A percentile compares a stretch with the other conserved stretches of the same genome.
phyloP scores from a whole-genome alignment of 202 grass and related monocot genomes.

The Carex sylvatica region DNA sequence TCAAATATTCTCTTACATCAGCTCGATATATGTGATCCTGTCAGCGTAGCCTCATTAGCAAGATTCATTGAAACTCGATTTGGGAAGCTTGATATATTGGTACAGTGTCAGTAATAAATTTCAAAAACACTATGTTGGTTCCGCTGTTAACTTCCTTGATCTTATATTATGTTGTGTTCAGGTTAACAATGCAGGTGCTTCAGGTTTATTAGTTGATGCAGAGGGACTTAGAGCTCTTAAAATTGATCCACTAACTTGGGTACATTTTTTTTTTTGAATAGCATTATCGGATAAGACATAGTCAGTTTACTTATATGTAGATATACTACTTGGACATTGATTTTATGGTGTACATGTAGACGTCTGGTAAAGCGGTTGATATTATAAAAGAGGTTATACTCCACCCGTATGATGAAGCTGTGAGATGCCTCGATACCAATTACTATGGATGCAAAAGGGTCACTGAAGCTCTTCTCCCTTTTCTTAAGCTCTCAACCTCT shows the following conservation, averaged over 20 bases:
- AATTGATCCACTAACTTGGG: constrained; percentile 61
- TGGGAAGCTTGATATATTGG: constrained; percentile 82
- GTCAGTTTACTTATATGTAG: neutral
- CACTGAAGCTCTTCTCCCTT: constrained; percentile 60
- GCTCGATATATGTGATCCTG: constrained; percentile 51
- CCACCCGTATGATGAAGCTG: constrained; percentile 37
- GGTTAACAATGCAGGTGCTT: constrained; percentile 70
- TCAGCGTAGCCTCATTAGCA: constrained; percentile 43
- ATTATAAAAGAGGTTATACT: constrained; percentile 35
- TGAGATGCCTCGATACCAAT: constrained; percentile 58
- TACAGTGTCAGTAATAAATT: constrained; percentile 10
- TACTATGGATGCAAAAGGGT: constrained; percentile 62
- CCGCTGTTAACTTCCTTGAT: neutral
- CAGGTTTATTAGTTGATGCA: constrained; percentile 43
- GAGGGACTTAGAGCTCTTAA: constrained; percentile 65
- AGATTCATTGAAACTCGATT: constrained; percentile 37
- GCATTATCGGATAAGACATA: neutral
- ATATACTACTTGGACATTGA: neutral
- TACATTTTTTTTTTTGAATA: constrained; percentile 25
- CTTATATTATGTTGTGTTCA: constrained; percentile 3
- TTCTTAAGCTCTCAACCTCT: constrained; percentile 15
- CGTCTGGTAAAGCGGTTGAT: constrained; percentile 50
- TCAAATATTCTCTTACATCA: constrained; percentile 61
- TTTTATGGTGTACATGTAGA: constrained; percentile 31
- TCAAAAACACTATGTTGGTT: neutral